A percentile compares a stretch with the other conserved stretches of the same genome.
These are phyloP conservation scores for Syzygium aromaticum DNA, from an alignment of 345 rosid species.

Conservation along the genomic window DNA sequence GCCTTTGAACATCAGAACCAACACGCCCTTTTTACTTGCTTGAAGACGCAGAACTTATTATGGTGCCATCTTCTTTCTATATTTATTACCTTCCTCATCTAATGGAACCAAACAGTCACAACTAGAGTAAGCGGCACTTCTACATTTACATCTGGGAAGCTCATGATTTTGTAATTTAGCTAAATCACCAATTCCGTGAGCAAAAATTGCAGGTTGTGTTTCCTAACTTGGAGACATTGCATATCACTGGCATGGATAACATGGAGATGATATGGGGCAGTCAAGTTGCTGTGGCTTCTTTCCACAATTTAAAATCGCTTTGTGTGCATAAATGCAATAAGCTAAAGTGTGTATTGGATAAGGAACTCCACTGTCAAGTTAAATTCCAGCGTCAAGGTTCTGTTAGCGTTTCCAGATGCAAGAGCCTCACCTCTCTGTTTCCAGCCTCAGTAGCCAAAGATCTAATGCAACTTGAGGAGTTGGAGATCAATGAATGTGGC, in stretches of 20 bases:
- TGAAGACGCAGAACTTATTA: no score
- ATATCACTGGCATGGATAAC: neutral
- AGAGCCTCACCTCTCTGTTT: neutral
- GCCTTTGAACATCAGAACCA: no score
- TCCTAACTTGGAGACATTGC: neutral
- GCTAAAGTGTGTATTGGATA: neutral
- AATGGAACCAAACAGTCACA: no score
- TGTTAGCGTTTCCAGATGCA: rapidly evolving
- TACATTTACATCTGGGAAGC: neutral
- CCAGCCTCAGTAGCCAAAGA: neutral
- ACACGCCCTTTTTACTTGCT: no score
- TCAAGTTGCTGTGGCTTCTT: neutral
- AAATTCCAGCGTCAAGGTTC: neutral
- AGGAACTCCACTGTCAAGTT: neutral
- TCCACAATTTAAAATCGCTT: neutral
- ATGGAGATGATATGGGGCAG: neutral
- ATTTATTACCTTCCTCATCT: no score
- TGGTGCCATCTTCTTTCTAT: no score
- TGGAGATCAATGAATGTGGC: neutral
- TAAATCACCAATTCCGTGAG: neutral
- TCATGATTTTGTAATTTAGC: neutral
- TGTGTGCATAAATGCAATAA: neutral
- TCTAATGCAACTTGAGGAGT: neutral
- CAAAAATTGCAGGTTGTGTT: neutral
- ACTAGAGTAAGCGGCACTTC: no score